A percentile compares a stretch with the other conserved stretches of the same genome.
phyloP scores from a whole-genome alignment of 1,284 basidiomycete species.

The Ceratobasidium sp. region DNA sequence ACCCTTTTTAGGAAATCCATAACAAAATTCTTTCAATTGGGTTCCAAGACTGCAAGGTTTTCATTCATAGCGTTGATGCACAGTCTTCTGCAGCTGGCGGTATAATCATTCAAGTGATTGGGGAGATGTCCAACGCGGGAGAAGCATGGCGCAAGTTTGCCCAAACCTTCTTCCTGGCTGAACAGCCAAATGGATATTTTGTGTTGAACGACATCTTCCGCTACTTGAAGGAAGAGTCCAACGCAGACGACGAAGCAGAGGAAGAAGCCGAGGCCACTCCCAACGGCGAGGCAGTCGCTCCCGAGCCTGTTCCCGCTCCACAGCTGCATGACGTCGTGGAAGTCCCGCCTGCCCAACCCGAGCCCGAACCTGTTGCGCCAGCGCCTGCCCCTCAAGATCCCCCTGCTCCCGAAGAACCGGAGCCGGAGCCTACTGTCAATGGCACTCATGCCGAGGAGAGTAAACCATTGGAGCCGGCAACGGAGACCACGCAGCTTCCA shows the following conservation, averaged over 20 bases:
- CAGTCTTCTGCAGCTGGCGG: slow-evolving; percentile 94
- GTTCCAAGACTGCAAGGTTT: slow-evolving; percentile 97
- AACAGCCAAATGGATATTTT: slow-evolving; percentile 99
- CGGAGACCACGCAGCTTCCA: slow-evolving; percentile 43
- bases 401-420: slow-evolving; percentile 48
- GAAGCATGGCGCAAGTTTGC: slow-evolving; percentile 98
- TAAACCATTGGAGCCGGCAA: slow-evolving; percentile 29
- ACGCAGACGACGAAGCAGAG: slow-evolving; percentile 76
- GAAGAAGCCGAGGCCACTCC: slow-evolving; percentile 48
- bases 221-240: slow-evolving; percentile 89
- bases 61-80: slow-evolving; percentile 94
- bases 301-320: slow-evolving; percentile 45
- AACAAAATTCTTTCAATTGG: slow-evolving; percentile 93
- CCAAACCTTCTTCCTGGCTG: slow-evolving; percentile 99
- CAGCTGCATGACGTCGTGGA: slow-evolving; percentile 48
- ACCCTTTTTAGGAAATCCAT: slow-evolving; percentile 87
- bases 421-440: slow-evolving; percentile 44
- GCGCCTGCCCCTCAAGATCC: slow-evolving; percentile 52
- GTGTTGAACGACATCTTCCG: slow-evolving; percentile 99
- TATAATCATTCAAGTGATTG: slow-evolving; percentile 99
- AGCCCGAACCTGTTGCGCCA: slow-evolving; percentile 52
- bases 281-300: slow-evolving; percentile 45
- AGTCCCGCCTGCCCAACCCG: slow-evolving; percentile 45
- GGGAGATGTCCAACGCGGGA: slow-evolving; percentile 94
- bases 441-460: slow-evolving; percentile 33